phyloP scores from a whole-genome alignment of 306 rosid genomes.

The Alnus glutinosa region DNA sequence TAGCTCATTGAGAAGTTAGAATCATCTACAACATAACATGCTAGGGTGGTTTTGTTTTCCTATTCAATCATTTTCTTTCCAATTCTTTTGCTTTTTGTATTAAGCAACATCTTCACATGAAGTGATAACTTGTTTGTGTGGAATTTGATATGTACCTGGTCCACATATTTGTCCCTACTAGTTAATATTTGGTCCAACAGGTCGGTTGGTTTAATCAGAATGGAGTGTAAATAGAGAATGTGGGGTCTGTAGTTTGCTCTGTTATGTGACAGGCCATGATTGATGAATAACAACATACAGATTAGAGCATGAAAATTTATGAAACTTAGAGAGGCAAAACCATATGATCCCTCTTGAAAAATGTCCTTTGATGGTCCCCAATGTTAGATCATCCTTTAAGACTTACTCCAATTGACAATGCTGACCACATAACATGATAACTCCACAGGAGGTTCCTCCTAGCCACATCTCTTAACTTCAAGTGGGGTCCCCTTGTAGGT shows the following conservation, averaged over 20 bases:
- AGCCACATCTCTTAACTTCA: too few species aligned
- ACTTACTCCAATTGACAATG: neutral
- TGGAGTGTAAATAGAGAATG: neutral
- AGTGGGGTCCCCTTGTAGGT: neutral
- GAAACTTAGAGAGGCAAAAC: neutral
- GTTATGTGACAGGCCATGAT: neutral
- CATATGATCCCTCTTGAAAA: neutral
- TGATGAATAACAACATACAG: neutral
- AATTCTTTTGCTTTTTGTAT: neutral
- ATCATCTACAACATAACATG: too few species aligned
- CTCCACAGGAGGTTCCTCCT: too few species aligned
- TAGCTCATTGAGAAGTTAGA: too few species aligned
- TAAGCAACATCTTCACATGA: neutral
- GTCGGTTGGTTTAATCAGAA: neutral
- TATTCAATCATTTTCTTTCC: neutral
- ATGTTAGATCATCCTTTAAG: neutral
- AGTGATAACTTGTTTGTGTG: neutral
- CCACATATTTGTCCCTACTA: neutral
- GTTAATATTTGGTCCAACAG: neutral
- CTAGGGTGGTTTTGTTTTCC: neutral
- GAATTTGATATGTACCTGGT: neutral
- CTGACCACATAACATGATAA: too few species aligned
- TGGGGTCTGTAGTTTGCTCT: neutral
- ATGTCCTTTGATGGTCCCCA: neutral
- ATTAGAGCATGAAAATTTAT: neutral